Evolutionary conservation across 768 basidiomycete genomes (phyloP), one percentile per base, ranked within the genome.

Genomic region (Pleurotus citrinopileatus): DNA sequence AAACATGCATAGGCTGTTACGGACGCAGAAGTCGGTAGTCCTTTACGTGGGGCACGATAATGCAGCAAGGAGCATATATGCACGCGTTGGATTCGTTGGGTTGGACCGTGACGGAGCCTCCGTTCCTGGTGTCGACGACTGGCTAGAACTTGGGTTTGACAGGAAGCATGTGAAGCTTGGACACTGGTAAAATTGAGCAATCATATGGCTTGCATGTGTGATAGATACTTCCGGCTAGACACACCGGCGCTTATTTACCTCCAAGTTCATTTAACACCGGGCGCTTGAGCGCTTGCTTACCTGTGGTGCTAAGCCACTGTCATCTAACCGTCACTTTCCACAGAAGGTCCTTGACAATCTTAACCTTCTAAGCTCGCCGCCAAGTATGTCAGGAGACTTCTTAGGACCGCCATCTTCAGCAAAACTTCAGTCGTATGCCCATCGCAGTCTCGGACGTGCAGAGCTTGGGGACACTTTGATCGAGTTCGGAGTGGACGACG

Each of bases 111-210:
- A 38, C 13, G 44, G 37, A 40, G 45, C 56, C 32, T 17, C 52
- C 6, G 59, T 62, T 7, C 68, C 68, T 23, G 68, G 66, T 2
- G 72, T 78, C 2, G 57, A 61, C 25, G 63, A 65, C n/a, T 83
- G 80, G 80, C 46, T 80, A 4, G 82, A 83, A 55, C 64, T 82
- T 44, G 82, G 82, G 5, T 83, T 80, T 54, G 66, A 73, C 48
- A 62, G 62, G 47, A 44, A 50, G 15, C 55, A 29, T 23, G 70
- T 73, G 3, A 48, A 65, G 3, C 64, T 80, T 15, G 82, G 82
- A 13, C 75, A 81, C 55, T 83, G 82, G 81, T 82, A 60, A 69
- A 55, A 10, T n/a, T 42, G 15, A 45, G 19, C 15, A 22, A 32
- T 54, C 23, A 19, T 42, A 20, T 23, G 32, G n/a, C n/a, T n/a